Evolutionary conservation across 1,139 yeast species (phyloP).

Genomic region (Hyphopichia buzzinii): DNA sequence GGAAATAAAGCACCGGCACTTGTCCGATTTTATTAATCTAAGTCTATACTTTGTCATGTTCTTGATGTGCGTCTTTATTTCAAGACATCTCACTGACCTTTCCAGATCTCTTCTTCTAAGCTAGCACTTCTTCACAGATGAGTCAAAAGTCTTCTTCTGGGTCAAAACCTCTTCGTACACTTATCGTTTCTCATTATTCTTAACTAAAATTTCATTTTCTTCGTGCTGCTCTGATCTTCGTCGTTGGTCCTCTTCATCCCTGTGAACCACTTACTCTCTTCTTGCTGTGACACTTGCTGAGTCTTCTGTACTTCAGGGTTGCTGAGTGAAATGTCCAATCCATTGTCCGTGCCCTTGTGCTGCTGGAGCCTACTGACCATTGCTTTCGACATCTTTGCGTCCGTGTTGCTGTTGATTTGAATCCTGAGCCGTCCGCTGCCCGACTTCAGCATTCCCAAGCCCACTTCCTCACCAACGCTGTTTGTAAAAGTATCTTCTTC

Average conservation of each 20-base stretch:
- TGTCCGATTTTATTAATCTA: too few species aligned
- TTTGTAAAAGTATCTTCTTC: slow-evolving; percentile 63
- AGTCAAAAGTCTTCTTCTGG: too few species aligned
- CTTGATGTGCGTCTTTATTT: too few species aligned
- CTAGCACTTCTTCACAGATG: too few species aligned
- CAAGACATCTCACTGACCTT: too few species aligned
- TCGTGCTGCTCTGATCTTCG: background rate
- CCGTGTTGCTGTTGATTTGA: slow-evolving; percentile 38
- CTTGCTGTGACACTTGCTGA: background rate
- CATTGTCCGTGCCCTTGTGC: slow-evolving; percentile 5
- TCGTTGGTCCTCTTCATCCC: slow-evolving; percentile 17
- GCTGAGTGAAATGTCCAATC: background rate
- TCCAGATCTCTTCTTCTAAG: too few species aligned
- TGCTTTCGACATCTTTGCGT: slow-evolving; percentile 53
- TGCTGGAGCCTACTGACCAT: slow-evolving; percentile 45
- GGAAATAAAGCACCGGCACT: too few species aligned
- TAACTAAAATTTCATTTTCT: background rate
- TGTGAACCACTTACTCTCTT: slow-evolving; percentile 19
- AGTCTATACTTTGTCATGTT: too few species aligned
- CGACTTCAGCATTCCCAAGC: slow-evolving; percentile 69
- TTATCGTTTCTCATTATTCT: too few species aligned
- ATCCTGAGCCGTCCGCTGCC: slow-evolving; percentile 30
- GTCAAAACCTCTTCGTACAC: too few species aligned
- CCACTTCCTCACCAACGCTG: slow-evolving; percentile 76
- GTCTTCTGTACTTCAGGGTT: background rate